A percentile compares a stretch with the other conserved stretches of the same genome.
Evolutionary conservation across 1,284 basidiomycete genomes (phyloP).

Genomic region (Kalmanozyma brasiliensis): DNA sequence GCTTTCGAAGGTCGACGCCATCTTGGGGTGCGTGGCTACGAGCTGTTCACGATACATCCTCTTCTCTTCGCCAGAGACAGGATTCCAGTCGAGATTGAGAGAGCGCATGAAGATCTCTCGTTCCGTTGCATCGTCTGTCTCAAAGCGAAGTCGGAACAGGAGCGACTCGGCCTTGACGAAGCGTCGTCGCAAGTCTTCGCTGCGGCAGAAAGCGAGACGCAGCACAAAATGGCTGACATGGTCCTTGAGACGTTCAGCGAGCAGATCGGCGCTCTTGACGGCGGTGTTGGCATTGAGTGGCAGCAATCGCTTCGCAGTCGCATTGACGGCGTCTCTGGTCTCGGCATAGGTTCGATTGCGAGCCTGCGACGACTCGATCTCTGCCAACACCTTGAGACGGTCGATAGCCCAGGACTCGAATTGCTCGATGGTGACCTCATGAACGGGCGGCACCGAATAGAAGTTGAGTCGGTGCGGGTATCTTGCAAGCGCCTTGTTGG

Average conservation of each 20-base stretch:
- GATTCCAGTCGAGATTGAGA: conserved; percentile 81
- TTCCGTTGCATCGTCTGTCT: conserved; percentile 76
- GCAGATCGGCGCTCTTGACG: conserved; percentile 70
- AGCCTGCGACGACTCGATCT: conserved; percentile 92
- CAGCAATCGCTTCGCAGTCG: conserved; percentile 78
- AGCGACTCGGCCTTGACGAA: conserved; percentile 90
- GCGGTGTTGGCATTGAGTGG: conserved; percentile 76
- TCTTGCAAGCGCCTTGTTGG: conserved; percentile 26
- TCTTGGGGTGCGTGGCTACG: conserved; percentile 57
- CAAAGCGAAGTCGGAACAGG: conserved; percentile 86
- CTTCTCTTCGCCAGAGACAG: conserved; percentile 78
- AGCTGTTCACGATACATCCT: conserved; percentile 72
- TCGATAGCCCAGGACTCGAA: conserved; percentile 93
- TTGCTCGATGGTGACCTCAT: conserved; percentile 93
- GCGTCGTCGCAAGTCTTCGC: conserved; percentile 87
- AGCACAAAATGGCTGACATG: conserved; percentile 95
- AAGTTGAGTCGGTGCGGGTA: conserved; percentile 66
- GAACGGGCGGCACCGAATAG: conserved; percentile 85
- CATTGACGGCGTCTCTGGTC: conserved; percentile 74
- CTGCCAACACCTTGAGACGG: conserved; percentile 84
- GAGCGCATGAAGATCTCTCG: conserved; percentile 78
- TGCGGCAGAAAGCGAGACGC: conserved; percentile 92
- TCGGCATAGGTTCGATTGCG: conserved; percentile 84
- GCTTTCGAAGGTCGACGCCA: conserved; percentile 68
- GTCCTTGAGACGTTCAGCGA: conserved; percentile 81